Conservation (phyloP, 306 rosid genomes). For the Rosa multiflora region DNA sequence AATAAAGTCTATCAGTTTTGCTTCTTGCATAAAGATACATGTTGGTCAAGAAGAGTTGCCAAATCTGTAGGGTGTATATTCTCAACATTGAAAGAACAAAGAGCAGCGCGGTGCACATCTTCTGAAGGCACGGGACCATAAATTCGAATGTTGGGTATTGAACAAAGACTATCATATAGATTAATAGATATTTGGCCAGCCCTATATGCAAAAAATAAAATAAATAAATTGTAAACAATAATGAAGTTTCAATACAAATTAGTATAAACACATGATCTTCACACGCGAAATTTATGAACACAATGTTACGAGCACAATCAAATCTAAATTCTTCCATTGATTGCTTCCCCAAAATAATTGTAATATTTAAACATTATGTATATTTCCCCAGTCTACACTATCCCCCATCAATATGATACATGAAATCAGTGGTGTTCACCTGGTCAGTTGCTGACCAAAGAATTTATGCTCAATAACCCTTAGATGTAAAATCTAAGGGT, state of each 20-base stretch:
- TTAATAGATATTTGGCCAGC: slow-evolving; percentile 56
- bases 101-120: slow-evolving; percentile 59
- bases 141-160: slow-evolving; percentile 68
- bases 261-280: neutral
- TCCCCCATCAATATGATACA: neutral
- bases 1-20: neutral
- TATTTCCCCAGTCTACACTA: neutral
- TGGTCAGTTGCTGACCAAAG: too few relatives aligned
- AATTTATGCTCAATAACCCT: too few relatives aligned
- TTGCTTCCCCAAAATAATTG: neutral
- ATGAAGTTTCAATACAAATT: neutral
- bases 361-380: neutral
- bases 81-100: slow-evolving; percentile 84
- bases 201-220: slow-evolving; percentile 48
- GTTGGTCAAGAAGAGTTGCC: slow-evolving; percentile 90
- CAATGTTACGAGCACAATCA: neutral
- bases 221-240: neutral
- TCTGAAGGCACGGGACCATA: slow-evolving; percentile 75
- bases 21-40: slow-evolving; percentile 41
- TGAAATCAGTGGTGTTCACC: neutral
- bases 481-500: too few relatives aligned
- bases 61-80: slow-evolving; percentile 89
- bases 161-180: slow-evolving; percentile 52
- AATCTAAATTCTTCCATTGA: neutral
- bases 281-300: neutral